Evolutionary conservation across 2,329 filamentous ascomycete species (phyloP), one percentile per base, ranked within the genome.

Genomic region (Colletotrichum horii): DNA sequence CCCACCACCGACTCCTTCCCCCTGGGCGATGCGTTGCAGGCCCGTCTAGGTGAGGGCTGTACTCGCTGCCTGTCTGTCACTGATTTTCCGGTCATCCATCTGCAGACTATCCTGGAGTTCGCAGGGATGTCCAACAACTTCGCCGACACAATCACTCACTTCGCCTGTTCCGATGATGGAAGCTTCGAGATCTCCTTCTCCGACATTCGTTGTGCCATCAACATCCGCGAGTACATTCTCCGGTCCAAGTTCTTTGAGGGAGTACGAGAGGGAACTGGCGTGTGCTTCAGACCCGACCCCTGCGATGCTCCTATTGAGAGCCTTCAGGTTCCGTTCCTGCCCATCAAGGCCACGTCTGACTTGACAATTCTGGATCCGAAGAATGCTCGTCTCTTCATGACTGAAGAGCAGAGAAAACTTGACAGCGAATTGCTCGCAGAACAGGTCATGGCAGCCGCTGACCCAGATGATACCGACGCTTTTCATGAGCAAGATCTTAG

Each of bases 1-100:
- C 70, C 74, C 7, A 15, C 26, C 15, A 74, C 74, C 22, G 70
- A 76, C 22, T 76, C 74, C 9, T 76, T 69, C 24, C 74, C 74
- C 9, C 3, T 76, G 16, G 73, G 34, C 28, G 26, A 74, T 28
- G 19, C 11, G 0, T 11, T 38, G 4, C 32, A 65, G 38, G 19
- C 19, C 36, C 48, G 22, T 26, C 52, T 76, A 19, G n/a, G 22
- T 26, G 43, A 55, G 34, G 70, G 74, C 4, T 58, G 12, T 28
- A 76, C 74, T 11, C 74, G 74, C 15, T 76, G 74, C 19, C 58
- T 76, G 7, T 16, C 48, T 32, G 70, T 76, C 34, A 64, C 43
- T 26, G 74, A 55, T 26, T 76, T 76, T 16, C 65, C 74, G 22
- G 74, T 74, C 48, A 26, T 65, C 2, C 64, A 74, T 14, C 48